Base-by-base conservation (phyloP, 495 filamentous ascomycete genomes). In the Talaromyces thailandensis region DNA sequence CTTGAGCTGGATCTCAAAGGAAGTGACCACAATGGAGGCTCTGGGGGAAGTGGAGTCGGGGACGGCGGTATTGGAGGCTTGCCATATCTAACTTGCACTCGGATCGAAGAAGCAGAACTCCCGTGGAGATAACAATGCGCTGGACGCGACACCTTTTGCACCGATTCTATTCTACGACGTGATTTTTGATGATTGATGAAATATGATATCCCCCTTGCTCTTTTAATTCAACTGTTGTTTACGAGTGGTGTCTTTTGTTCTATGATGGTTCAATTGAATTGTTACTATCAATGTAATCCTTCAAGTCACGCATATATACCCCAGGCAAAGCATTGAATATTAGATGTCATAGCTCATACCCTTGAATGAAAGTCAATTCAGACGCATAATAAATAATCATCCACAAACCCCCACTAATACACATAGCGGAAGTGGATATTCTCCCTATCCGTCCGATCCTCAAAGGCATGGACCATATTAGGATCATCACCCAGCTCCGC, bases 1-100 rank as follows among this genome's bases (percentile, higher is more conserved):
- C 77, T 93, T 21, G 91, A 94, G 70, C 71, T 93, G 58, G 91
- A 96, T 70, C 61, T 85, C 52, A 82, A 82, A 50, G 69, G 74
- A 37, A 71, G 75, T 23, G 65, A 70, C n/a, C 61, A 50, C 50
- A 69, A 59, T 6, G 64, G 67, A 9, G 65, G 66, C 26, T 64
- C 72, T 7, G 73, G 81, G 2, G 70, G 70, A 11, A 62, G 62
- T 16, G 59, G 55, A 16, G 63, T 70, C 6, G 70, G 80, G 16
- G 74, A 73, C 16, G 62, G 64, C 16, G 62, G 61, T 4, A 60
- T 63, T 35, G 64, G 67, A 23, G 77, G 81, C 16, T 62, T 89
- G 50, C 84, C 82, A 3, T 96, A 95, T 79, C 73, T 96, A 68
- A 91, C 89, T 1, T 96, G 92, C 73, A 89, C 87, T 56, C 82